These are phyloP conservation scores for Fusarium sp. DNA, from an alignment of 2,329 filamentous ascomycete species.

Conservation along the genomic window DNA sequence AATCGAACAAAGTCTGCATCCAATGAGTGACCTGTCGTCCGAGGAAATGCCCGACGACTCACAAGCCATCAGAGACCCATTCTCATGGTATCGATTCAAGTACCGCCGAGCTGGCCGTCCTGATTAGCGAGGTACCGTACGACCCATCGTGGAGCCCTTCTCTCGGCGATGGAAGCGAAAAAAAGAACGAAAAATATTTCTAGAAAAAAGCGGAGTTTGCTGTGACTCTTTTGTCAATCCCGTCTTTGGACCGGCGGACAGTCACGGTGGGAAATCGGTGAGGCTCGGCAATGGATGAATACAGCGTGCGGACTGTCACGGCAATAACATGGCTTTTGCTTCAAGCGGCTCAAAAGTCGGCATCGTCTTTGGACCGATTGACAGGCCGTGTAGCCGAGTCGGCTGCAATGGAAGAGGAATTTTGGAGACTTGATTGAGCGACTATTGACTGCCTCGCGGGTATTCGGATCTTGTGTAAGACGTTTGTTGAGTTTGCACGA, in stretches of 20 bases:
- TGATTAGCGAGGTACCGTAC: conserved; percentile 27
- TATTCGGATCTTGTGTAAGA: conserved; percentile 15
- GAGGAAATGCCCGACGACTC: not conserved
- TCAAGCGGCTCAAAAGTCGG: conserved; percentile 14
- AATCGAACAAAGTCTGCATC: conserved; percentile 25
- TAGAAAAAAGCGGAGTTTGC: conserved; percentile 22
- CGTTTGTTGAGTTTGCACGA: conserved; percentile 3
- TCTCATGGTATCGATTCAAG: conserved; percentile 16
- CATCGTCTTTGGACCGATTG: conserved; percentile 27
- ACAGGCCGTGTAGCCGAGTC: conserved; percentile 34
- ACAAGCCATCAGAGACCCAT: conserved; percentile 14
- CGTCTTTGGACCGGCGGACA: conserved; percentile 26
- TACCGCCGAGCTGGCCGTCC: conserved; percentile 31
- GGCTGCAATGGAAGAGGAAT: conserved; percentile 10
- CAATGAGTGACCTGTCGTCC: conserved; percentile 14
- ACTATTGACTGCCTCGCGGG: conserved; percentile 18
- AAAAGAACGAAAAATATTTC: conserved; percentile 38
- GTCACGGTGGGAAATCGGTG: conserved; percentile 30
- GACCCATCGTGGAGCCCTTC: conserved; percentile 18
- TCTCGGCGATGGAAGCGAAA: conserved; percentile 30
- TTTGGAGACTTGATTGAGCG: conserved; percentile 7
- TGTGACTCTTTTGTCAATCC: conserved; percentile 37
- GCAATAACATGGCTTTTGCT: conserved; percentile 28
- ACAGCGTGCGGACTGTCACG: conserved; percentile 7
- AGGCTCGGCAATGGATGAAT: conserved; percentile 21